These are phyloP conservation scores for Urostyla sp. DNA, from an alignment of 73 alveolate genomes.

Conservation along the genomic window DNA sequence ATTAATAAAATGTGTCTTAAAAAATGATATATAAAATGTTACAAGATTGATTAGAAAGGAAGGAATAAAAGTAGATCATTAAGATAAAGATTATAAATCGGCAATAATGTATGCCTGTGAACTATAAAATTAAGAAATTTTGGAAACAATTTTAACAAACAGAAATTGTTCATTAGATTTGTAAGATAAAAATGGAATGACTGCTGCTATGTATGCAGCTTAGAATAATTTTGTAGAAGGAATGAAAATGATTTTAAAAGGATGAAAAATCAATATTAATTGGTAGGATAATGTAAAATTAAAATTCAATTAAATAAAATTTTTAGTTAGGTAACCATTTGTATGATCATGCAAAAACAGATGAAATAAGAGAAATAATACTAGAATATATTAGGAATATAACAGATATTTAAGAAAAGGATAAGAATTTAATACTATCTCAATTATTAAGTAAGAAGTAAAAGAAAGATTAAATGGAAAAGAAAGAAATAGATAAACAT, in stretches of 20 bases:
- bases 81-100: slow-evolving; percentile 15
- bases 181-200: no score
- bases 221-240: not conserved
- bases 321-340: slow-evolving; percentile 44
- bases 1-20: not conserved
- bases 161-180: not conserved
- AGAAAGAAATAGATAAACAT: no score
- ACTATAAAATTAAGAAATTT: not conserved
- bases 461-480: no score
- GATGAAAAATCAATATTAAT: slow-evolving; percentile 12
- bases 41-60: slow-evolving; percentile 4
- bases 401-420: no score
- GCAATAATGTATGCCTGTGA: slow-evolving; percentile 40
- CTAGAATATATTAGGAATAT: not conserved
- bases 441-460: no score
- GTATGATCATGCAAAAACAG: slow-evolving; percentile 38
- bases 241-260: not conserved
- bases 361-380: slow-evolving; percentile 7
- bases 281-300: slow-evolving; percentile 41
- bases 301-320: not conserved
- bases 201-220: slow-evolving; percentile 33
- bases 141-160: not conserved
- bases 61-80: slow-evolving; percentile 6
- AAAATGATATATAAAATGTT: not conserved
- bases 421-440: no score